A percentile compares a stretch with the other conserved stretches of the same genome.
These are phyloP conservation scores for Yarrowia sp. DNA, from an alignment of 805 yeast species.

Conservation along the genomic window DNA sequence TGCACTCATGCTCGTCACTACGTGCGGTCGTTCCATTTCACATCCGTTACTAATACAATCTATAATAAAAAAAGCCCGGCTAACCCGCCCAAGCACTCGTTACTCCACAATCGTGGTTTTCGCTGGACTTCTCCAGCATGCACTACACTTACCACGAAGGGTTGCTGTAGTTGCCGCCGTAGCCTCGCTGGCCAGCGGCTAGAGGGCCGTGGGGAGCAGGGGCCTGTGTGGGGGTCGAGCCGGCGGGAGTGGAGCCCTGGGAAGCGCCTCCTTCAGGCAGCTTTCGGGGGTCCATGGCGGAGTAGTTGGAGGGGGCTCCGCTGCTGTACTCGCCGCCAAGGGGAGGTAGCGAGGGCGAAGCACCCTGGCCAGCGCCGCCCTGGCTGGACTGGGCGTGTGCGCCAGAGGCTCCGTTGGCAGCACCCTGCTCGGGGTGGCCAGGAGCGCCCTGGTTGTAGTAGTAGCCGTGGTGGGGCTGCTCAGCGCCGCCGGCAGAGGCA, in stretches of 20 bases:
- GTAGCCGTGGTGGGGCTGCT: slow-evolving; percentile 34
- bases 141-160: slow-evolving; percentile 24
- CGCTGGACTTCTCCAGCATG: neutral
- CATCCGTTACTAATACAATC: slow-evolving; percentile 38
- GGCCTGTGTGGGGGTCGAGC: slow-evolving; percentile 28
- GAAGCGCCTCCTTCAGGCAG: slow-evolving; percentile 31
- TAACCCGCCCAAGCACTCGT: neutral
- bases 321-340: slow-evolving; percentile 28
- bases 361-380: slow-evolving; percentile 17
- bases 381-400: slow-evolving; percentile 36
- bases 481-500: slow-evolving; percentile 36
- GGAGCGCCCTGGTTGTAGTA: slow-evolving; percentile 41
- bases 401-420: slow-evolving; percentile 29
- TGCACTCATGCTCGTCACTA: neutral
- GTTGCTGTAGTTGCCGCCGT: slow-evolving; percentile 27
- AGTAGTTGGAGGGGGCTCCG: slow-evolving; percentile 35
- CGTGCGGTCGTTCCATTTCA: neutral
- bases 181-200: slow-evolving; percentile 15
- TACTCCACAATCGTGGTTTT: slow-evolving; percentile 6
- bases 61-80: slow-evolving; percentile 31
- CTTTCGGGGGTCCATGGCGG: slow-evolving; percentile 39
- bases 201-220: slow-evolving; percentile 34
- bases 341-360: slow-evolving; percentile 37
- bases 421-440: slow-evolving; percentile 32
- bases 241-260: slow-evolving; percentile 23